A percentile compares a stretch with the other conserved stretches of the same genome.
These are phyloP conservation scores for Rhodamnia argentea DNA, from an alignment of 345 rosid genomes.

Conservation along the genomic window DNA sequence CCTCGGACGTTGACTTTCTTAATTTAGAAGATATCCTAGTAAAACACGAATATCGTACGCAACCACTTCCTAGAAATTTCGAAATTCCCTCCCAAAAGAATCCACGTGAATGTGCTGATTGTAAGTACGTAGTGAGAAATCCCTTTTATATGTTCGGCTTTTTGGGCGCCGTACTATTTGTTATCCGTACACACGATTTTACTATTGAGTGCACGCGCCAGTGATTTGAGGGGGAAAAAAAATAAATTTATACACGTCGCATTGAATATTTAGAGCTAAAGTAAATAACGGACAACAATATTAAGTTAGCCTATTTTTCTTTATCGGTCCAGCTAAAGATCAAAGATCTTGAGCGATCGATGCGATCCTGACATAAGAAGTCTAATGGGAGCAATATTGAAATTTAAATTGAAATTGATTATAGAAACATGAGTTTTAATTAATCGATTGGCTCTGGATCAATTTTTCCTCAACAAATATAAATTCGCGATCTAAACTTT, in stretches of 20 bases:
- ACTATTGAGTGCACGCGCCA: background rate
- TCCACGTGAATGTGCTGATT: too few relatives aligned
- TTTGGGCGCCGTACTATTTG: background rate
- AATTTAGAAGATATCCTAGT: background rate
- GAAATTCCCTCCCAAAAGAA: background rate
- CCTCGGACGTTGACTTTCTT: background rate
- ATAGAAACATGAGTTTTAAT: too few relatives aligned
- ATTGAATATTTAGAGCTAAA: background rate
- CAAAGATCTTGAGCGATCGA: too few relatives aligned
- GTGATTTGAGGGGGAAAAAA: background rate
- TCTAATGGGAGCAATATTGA: too few relatives aligned
- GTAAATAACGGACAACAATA: background rate
- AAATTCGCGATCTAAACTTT: background rate
- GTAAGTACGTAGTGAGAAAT: background rate
- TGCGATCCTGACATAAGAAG: too few relatives aligned
- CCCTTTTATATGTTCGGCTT: background rate
- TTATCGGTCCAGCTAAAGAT: too few relatives aligned
- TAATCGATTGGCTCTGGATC: too few relatives aligned
- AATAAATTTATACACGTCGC: background rate
- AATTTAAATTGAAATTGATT: too few relatives aligned
- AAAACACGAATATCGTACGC: background rate
- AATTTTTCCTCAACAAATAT: background rate
- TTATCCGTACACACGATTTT: background rate
- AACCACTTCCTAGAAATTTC: background rate
- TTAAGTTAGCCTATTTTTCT: background rate